These are phyloP conservation scores for Suhomyces yuchorum DNA, from an alignment of 1,139 yeast genomes.

Conservation along the genomic window DNA sequence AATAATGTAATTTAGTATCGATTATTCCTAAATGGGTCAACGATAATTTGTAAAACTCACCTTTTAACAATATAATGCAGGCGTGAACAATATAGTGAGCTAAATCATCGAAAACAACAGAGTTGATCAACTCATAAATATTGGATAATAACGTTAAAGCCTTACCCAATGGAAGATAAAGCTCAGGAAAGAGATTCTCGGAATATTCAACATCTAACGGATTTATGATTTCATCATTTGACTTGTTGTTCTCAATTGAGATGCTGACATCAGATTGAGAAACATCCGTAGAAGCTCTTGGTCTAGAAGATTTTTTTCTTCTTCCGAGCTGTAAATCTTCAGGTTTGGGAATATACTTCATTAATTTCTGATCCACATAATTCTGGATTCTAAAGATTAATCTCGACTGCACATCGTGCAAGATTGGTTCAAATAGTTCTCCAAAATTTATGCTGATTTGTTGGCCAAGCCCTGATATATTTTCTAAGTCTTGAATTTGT, in stretches of 20 bases:
- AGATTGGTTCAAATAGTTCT: slow-evolving; percentile 65
- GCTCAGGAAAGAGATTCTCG: slow-evolving; percentile 48
- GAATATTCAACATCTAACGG: slow-evolving; percentile 37
- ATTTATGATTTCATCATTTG: slow-evolving; percentile 11
- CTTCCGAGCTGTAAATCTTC: slow-evolving; percentile 48
- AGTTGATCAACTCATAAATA: slow-evolving; percentile 76
- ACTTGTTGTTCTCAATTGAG: background rate
- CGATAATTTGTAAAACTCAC: slow-evolving; percentile 50
- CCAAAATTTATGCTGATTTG: slow-evolving; percentile 48
- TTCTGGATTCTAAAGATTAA: slow-evolving; percentile 77
- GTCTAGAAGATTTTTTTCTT: slow-evolving; percentile 8
- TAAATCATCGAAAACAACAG: slow-evolving; percentile 80
- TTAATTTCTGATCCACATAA: slow-evolving; percentile 67
- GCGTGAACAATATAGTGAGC: slow-evolving; percentile 87
- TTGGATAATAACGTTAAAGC: slow-evolving; percentile 73
- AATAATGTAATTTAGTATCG: slow-evolving; percentile 66
- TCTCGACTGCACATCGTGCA: slow-evolving; percentile 77
- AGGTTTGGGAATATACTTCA: slow-evolving; percentile 64
- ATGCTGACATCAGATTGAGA: background rate
- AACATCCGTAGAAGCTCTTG: slow-evolving; percentile 2
- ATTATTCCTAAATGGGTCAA: slow-evolving; percentile 44
- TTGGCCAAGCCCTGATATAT: slow-evolving; percentile 3
- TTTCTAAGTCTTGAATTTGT: slow-evolving; percentile 8
- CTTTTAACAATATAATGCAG: slow-evolving; percentile 60
- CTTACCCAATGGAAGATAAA: slow-evolving; percentile 75